Conservation (phyloP, 805 yeast genomes). For the Nakazawaea anatomiae region DNA sequence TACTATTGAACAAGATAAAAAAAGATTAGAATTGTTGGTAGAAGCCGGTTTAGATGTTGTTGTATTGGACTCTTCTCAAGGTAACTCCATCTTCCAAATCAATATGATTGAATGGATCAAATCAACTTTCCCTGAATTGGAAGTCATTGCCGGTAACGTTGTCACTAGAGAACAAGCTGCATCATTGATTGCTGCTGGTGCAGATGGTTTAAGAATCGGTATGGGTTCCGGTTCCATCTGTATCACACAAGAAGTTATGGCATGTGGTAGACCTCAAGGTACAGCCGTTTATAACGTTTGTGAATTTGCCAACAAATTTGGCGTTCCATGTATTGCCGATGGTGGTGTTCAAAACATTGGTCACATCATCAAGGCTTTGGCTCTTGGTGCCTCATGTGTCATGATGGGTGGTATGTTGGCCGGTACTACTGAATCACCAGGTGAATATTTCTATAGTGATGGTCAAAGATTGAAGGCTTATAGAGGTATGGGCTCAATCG, state of each 20-base stretch:
- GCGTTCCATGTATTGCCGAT: conserved; percentile 98
- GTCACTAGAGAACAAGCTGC: conserved; percentile 99
- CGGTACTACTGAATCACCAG: conserved; percentile 98
- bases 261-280: conserved; percentile 99
- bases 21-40: conserved; percentile 76
- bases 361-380: conserved; percentile 93
- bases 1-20: conserved; percentile 83
- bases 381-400: conserved; percentile 93
- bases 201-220: conserved; percentile 97
- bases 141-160: conserved; percentile 96
- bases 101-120: conserved; percentile 93
- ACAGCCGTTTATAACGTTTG: conserved; percentile 94
- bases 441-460: conserved; percentile 95
- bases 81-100: conserved; percentile 92
- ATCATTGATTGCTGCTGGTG: conserved; percentile 87
- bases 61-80: conserved; percentile 93
- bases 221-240: conserved; percentile 99
- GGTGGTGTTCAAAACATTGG: conserved; percentile 99
- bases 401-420: conserved; percentile 99
- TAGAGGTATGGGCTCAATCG: conserved; percentile 99
- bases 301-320: conserved; percentile 90
- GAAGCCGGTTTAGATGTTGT: conserved; percentile 98
- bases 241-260: conserved; percentile 99
- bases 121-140: conserved; percentile 65
- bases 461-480: conserved; percentile 96